phyloP scores from a whole-genome alignment of 768 basidiomycete genomes.

The Trichaptum fuscoviolaceum region DNA sequence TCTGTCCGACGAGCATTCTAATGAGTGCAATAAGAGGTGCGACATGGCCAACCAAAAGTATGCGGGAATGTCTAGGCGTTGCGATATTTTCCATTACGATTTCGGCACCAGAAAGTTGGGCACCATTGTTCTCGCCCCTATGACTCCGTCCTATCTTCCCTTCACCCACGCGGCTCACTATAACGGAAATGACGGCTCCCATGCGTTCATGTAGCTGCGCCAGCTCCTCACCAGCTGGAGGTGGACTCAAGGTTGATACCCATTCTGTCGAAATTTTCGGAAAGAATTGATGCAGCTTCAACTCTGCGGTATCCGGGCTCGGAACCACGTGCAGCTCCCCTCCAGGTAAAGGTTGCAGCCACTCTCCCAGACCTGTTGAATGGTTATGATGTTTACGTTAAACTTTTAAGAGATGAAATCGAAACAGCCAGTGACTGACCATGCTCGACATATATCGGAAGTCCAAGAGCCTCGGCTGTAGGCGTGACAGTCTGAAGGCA shows the following conservation, averaged over 20 bases:
- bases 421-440: no score
- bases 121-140: no score
- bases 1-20: conserved; percentile 50
- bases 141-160: no score
- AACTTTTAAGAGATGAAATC: no score
- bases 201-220: conserved; percentile 56
- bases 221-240: conserved; percentile 69
- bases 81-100: no score
- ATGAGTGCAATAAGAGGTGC: conserved; percentile 70
- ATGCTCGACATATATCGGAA: conserved; percentile 78
- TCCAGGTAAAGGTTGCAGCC: no score
- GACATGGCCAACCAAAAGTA: conserved; percentile 69
- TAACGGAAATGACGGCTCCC: conserved; percentile 43
- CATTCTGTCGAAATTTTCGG: conserved; percentile 37
- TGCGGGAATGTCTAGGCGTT: conserved; percentile 33
- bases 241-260: conserved; percentile 60
- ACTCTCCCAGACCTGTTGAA: no score
- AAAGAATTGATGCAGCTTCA: conserved; percentile 49
- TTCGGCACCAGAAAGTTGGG: no score
- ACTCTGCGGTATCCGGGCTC: conserved; percentile 45
- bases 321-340: no score
- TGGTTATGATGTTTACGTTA: no score
- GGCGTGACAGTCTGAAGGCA: conserved; percentile 79
- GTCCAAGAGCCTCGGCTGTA: conserved; percentile 47
- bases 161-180: conserved; percentile 26